Evolutionary conservation across 768 basidiomycete species (phyloP).

Genomic region (Pisolithus orientalis): DNA sequence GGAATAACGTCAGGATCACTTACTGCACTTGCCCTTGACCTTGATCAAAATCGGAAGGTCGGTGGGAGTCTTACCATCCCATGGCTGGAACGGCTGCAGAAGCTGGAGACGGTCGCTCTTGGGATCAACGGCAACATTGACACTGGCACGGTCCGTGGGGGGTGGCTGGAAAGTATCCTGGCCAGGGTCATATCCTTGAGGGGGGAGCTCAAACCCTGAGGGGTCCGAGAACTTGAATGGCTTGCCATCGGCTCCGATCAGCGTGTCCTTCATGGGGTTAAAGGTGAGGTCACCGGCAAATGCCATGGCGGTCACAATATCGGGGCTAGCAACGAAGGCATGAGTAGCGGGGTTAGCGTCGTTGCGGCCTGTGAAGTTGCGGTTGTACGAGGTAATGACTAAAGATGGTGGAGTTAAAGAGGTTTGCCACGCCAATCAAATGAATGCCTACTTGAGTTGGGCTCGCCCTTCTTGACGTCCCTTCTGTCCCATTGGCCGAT

Average conservation of each 20-base stretch:
- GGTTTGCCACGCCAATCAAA: background rate
- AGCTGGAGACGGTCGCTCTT: conserved; percentile 88
- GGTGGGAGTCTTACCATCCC: conserved; percentile 88
- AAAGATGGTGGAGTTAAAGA: conserved; percentile 1
- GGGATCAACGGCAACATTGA: conserved; percentile 82
- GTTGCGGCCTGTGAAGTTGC: conserved; percentile 99
- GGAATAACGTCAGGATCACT: conserved; percentile 25
- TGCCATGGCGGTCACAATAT: conserved; percentile 94
- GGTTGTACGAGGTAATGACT: conserved; percentile 99
- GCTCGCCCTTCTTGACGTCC: conserved; percentile 94
- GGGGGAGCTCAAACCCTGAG: conserved; percentile 86
- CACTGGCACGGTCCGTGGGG: conserved; percentile 74
- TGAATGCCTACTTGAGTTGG: conserved; percentile 78
- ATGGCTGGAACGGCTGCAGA: conserved; percentile 81
- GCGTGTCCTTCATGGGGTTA: conserved; percentile 91
- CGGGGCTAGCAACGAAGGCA: conserved; percentile 90
- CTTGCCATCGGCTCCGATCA: conserved; percentile 89
- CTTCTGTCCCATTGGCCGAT: conserved; percentile 99
- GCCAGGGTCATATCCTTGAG: conserved; percentile 93
- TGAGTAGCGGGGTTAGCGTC: conserved; percentile 99
- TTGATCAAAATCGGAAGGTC: conserved; percentile 95
- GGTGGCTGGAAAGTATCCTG: conserved; percentile 97
- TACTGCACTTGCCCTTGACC: conserved; percentile 98
- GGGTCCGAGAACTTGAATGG: conserved; percentile 96
- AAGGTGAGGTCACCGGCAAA: conserved; percentile 93